These are phyloP conservation scores for Tolypocladium paradoxum DNA, from an alignment of 2,329 filamentous ascomycete genomes.

Conservation along the genomic window DNA sequence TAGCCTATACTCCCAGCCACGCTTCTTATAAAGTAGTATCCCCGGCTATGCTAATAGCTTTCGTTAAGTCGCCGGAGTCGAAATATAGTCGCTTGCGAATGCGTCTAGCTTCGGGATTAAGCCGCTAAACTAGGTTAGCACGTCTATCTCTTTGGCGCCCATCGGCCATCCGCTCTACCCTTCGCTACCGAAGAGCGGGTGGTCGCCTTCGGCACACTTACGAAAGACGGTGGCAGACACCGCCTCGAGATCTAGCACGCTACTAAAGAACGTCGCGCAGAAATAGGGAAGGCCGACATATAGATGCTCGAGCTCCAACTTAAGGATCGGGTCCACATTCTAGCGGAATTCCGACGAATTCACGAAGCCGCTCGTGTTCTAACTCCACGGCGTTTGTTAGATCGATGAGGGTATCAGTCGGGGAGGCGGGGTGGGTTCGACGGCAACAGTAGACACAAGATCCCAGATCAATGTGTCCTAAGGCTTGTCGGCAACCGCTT, in stretches of 20 bases:
- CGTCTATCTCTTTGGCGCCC: not conserved
- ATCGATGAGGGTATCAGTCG: conserved; percentile 11
- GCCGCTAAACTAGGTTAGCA: not conserved
- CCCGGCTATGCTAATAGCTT: too few species aligned
- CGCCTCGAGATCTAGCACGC: not conserved
- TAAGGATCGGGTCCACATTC: conserved; percentile 21
- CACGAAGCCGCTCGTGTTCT: conserved; percentile 19
- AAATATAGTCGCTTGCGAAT: too few species aligned
- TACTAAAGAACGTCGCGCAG: not conserved
- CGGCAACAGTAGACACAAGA: not conserved
- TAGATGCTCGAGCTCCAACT: conserved; percentile 22
- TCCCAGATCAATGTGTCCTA: not conserved
- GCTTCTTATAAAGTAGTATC: too few species aligned
- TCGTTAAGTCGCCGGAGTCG: too few species aligned
- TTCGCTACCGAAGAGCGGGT: not conserved
- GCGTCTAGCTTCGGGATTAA: not conserved
- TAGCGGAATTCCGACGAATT: conserved; percentile 24
- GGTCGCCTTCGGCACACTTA: too few species aligned
- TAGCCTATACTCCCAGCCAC: too few species aligned
- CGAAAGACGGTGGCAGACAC: not conserved
- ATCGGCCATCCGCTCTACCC: not conserved
- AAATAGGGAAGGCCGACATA: conserved; percentile 24
- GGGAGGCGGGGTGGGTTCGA: not conserved
- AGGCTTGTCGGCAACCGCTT: not conserved
- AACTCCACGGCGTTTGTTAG: conserved; percentile 18